Percentiles rank a stretch among this genome's conserved stretches.
These are phyloP conservation scores for Talaromyces sp. DNA, from an alignment of 2,329 filamentous ascomycete species.

Conservation along the genomic window DNA sequence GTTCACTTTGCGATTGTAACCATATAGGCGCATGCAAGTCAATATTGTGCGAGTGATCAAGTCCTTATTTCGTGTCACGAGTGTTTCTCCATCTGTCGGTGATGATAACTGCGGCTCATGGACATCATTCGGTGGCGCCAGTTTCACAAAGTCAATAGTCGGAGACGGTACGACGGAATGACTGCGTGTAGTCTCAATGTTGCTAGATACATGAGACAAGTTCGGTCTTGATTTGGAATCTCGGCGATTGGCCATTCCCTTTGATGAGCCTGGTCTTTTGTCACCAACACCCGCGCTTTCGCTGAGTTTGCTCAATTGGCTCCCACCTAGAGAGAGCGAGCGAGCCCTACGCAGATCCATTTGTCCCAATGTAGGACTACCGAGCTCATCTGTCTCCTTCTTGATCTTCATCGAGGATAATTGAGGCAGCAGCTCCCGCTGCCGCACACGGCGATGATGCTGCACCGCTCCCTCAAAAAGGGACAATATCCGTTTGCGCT, in stretches of 20 bases:
- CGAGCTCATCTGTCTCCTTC: slow-evolving; percentile 34
- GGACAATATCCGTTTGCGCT: slow-evolving; percentile 42
- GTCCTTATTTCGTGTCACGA: slow-evolving; percentile 40
- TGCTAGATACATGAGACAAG: slow-evolving; percentile 15
- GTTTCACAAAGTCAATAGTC: background rate
- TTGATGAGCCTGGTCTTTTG: slow-evolving; percentile 24
- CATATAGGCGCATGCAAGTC: slow-evolving; percentile 45
- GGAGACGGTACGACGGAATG: slow-evolving; percentile 10
- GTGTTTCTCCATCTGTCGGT: slow-evolving; percentile 28
- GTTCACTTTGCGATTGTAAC: slow-evolving; percentile 35
- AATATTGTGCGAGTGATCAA: slow-evolving; percentile 42
- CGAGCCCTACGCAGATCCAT: slow-evolving; percentile 30
- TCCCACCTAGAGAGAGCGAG: slow-evolving; percentile 29
- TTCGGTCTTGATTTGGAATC: background rate
- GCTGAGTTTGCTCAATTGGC: slow-evolving; percentile 21
- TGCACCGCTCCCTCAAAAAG: slow-evolving; percentile 42
- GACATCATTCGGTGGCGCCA: slow-evolving; percentile 16
- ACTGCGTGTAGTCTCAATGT: slow-evolving; percentile 23
- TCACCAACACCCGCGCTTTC: slow-evolving; percentile 26
- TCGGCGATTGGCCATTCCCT: slow-evolving; percentile 19
- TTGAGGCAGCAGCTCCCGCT: slow-evolving; percentile 40
- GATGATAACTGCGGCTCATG: slow-evolving; percentile 18
- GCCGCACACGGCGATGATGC: slow-evolving; percentile 40
- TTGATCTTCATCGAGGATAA: slow-evolving; percentile 34
- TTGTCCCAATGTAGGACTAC: slow-evolving; percentile 29